A percentile compares a stretch with the other conserved stretches of the same genome.
phyloP scores from a whole-genome alignment of 768 basidiomycete species.

The Suillus placidus region DNA sequence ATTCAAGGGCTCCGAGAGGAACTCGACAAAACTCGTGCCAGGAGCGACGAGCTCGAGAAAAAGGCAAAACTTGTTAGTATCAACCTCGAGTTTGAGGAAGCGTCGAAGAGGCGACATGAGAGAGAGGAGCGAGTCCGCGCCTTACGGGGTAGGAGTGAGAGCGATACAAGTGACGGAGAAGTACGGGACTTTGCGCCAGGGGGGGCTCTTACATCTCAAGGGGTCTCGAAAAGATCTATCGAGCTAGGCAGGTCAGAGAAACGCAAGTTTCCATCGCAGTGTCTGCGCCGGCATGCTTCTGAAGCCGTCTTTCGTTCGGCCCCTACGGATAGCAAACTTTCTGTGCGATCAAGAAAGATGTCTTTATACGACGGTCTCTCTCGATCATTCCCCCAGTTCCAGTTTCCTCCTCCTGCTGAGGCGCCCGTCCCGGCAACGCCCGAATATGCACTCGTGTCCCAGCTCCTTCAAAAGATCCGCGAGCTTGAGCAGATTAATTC shows the following conservation, averaged over 20 bases:
- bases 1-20: slow-evolving; percentile 74
- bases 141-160: slow-evolving; percentile 45
- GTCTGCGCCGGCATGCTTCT: slow-evolving; percentile 31
- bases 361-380: slow-evolving; percentile 22
- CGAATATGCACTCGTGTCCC: slow-evolving; percentile 63
- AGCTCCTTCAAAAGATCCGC: slow-evolving; percentile 71
- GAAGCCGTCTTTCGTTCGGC: slow-evolving; percentile 24
- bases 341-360: slow-evolving; percentile 23
- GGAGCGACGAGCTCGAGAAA: slow-evolving; percentile 72
- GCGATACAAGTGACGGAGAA: slow-evolving; percentile 34
- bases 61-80: slow-evolving; percentile 50
- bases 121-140: slow-evolving; percentile 57
- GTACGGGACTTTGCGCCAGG: slow-evolving; percentile 66
- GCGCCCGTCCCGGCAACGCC: slow-evolving; percentile 23
- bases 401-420: slow-evolving; percentile 14
- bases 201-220: slow-evolving; percentile 40
- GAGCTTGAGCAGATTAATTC: slow-evolving; percentile 77
- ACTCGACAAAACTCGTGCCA: slow-evolving; percentile 73
- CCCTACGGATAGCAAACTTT: slow-evolving; percentile 7
- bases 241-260: slow-evolving; percentile 17
- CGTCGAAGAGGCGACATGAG: slow-evolving; percentile 32
- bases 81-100: slow-evolving; percentile 29
- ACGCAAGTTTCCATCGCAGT: slow-evolving; percentile 21
- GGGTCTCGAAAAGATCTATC: neutral
- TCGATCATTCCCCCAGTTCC: slow-evolving; percentile 30